A percentile compares a stretch with the other conserved stretches of the same genome.
Conservation (phyloP, 2,329 filamentous ascomycete species). For the Trichoderma simmonsii region DNA sequence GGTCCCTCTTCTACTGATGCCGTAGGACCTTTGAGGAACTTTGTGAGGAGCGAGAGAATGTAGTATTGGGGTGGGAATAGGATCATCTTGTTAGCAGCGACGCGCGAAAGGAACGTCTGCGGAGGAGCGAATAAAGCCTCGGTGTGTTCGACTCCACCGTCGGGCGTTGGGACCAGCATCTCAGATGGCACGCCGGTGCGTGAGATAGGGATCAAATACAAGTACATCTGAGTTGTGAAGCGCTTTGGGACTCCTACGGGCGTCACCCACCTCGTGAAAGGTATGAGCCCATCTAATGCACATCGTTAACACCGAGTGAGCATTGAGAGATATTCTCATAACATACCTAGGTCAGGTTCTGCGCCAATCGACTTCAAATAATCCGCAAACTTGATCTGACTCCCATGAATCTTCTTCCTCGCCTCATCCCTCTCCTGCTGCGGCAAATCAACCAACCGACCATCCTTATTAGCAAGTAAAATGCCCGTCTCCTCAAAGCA, state of each 20-base stretch:
- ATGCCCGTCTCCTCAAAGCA: conserved; percentile 96
- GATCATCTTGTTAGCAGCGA: conserved; percentile 65
- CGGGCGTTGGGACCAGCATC: conserved; percentile 65
- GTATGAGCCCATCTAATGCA: conserved; percentile 59
- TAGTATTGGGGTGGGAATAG: conserved; percentile 89
- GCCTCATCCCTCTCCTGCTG: conserved; percentile 61
- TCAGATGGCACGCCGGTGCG: conserved; percentile 42
- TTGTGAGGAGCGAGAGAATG: conserved; percentile 58
- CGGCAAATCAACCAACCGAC: conserved; percentile 58
- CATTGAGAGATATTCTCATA: background rate
- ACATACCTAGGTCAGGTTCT: conserved; percentile 61
- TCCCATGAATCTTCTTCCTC: conserved; percentile 65
- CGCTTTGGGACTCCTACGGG: conserved; percentile 68
- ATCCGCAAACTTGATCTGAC: conserved; percentile 61
- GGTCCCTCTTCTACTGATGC: conserved; percentile 28
- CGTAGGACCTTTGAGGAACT: conserved; percentile 44
- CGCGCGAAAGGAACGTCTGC: conserved; percentile 64
- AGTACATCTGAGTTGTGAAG: conserved; percentile 95
- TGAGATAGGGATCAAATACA: conserved; percentile 73
- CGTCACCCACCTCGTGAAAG: conserved; percentile 92
- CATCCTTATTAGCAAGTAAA: conserved; percentile 61
- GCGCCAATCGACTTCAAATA: conserved; percentile 60
- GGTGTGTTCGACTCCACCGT: conserved; percentile 64
- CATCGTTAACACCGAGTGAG: too few relatives aligned
- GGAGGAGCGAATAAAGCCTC: conserved; percentile 75